These are phyloP conservation scores for Backusella tarrabulga DNA, from an alignment of 192 early-diverging fungal genomes.

Conservation along the genomic window DNA sequence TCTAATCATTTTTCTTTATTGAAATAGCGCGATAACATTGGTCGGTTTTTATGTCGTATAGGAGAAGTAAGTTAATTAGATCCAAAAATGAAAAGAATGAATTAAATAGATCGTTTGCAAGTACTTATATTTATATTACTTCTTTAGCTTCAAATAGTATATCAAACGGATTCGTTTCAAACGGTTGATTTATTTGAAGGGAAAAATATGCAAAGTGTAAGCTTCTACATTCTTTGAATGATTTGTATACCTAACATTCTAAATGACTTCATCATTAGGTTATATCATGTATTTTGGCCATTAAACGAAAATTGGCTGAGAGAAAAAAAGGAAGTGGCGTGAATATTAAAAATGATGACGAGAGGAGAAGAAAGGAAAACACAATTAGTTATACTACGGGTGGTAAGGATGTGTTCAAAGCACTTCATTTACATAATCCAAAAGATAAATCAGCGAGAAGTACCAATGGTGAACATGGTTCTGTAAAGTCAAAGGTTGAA, in stretches of 20 bases:
- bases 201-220: slow-evolving; percentile 70
- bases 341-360: background rate
- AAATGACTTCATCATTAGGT: slow-evolving; percentile 14
- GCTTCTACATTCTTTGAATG: background rate
- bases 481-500: background rate
- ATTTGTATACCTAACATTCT: background rate
- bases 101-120: background rate
- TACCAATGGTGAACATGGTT: background rate
- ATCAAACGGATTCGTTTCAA: slow-evolving; percentile 76
- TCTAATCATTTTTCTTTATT: background rate
- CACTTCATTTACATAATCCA: background rate
- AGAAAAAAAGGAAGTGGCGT: background rate
- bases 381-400: background rate
- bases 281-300: slow-evolving; percentile 10
- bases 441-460: background rate
- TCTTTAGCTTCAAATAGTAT: slow-evolving; percentile 61
- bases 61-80: slow-evolving; percentile 37
- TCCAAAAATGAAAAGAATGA: background rate
- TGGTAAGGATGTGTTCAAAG: background rate
- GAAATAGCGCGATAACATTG: slow-evolving; percentile 77
- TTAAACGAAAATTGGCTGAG: background rate
- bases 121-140: background rate
- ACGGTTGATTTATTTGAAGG: slow-evolving; percentile 82
- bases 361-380: background rate
- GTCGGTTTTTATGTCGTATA: slow-evolving; percentile 69